Evolutionary conservation across 1,284 basidiomycete species (phyloP).

Genomic region (Anthracocystis walkeri): DNA sequence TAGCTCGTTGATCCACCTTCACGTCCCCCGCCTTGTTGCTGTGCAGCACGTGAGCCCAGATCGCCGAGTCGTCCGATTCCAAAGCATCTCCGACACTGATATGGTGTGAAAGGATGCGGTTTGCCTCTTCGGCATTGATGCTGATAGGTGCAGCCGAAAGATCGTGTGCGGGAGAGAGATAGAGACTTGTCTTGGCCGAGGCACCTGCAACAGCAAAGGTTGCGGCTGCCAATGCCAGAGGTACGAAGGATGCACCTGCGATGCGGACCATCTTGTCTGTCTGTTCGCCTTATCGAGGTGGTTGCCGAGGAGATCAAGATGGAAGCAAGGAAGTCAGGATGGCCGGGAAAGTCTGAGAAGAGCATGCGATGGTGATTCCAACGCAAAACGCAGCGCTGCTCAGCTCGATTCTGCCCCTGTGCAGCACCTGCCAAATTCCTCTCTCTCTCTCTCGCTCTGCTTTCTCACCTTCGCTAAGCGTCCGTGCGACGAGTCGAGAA

Average conservation of each 20-base stretch:
- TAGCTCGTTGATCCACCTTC: conserved; percentile 26
- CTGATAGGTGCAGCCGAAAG: conserved; percentile 25
- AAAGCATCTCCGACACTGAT: conserved; percentile 23
- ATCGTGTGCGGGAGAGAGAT: conserved; percentile 39
- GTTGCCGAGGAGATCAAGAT: background rate
- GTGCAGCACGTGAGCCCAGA: conserved; percentile 42
- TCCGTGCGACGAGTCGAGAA: conserved; percentile 19
- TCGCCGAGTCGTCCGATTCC: conserved; percentile 6
- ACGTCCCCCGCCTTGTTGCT: conserved; percentile 6
- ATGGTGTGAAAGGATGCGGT: conserved; percentile 45
- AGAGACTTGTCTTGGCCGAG: conserved; percentile 43
- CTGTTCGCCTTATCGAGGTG: background rate
- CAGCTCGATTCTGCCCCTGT: conserved; percentile 4
- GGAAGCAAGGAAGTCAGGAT: background rate
- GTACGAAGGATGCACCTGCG: conserved; percentile 11
- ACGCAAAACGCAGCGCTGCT: background rate
- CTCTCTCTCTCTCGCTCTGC: too few species aligned
- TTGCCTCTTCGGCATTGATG: conserved; percentile 38
- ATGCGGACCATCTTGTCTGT: conserved; percentile 35
- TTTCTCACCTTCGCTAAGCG: background rate
- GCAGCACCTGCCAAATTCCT: background rate
- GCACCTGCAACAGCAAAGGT: conserved; percentile 13
- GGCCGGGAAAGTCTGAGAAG: background rate
- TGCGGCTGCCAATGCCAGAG: conserved; percentile 24
- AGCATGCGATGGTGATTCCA: conserved; percentile 20